Conservation (phyloP, 176 grass and related monocot genomes). For the Luzula sylvatica region DNA sequence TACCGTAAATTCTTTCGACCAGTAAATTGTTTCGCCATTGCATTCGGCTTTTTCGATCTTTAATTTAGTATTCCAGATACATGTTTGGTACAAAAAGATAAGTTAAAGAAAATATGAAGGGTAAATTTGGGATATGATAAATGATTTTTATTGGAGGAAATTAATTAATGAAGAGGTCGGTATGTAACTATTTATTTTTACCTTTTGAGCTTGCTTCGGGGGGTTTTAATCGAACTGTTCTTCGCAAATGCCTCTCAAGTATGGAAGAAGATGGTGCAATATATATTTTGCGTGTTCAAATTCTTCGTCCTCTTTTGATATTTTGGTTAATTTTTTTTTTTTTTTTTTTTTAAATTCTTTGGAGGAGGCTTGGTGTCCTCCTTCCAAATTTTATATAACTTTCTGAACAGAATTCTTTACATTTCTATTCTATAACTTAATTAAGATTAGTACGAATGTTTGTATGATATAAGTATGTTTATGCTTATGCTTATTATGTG, state of each 20-base stretch:
- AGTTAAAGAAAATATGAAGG: neutral
- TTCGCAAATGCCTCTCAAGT: neutral
- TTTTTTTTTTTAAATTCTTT: too few relatives aligned
- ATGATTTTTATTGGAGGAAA: too few relatives aligned
- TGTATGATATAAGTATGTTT: too few relatives aligned
- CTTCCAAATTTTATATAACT: neutral
- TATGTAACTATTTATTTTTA: conserved; percentile 1
- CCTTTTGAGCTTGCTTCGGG: neutral
- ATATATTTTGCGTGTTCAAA: neutral
- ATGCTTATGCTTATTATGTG: too few relatives aligned
- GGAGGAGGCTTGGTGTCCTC: too few relatives aligned
- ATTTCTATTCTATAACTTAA: neutral
- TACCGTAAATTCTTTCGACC: too few relatives aligned
- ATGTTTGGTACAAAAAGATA: neutral
- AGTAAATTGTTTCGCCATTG: conserved; percentile 21
- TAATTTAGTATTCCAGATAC: neutral
- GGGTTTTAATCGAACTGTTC: neutral
- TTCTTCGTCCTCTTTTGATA: neutral
- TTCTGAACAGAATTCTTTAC: too few relatives aligned
- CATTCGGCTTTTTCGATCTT: conserved; percentile 15
- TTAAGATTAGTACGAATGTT: neutral
- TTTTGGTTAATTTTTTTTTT: neutral
- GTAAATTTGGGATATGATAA: neutral
- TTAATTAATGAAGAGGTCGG: too few relatives aligned
- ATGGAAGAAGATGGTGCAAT: conserved; percentile 6